Evolutionary conservation across 495 filamentous ascomycete genomes (phyloP).

Genomic region (Aspergillus funiculosus): DNA sequence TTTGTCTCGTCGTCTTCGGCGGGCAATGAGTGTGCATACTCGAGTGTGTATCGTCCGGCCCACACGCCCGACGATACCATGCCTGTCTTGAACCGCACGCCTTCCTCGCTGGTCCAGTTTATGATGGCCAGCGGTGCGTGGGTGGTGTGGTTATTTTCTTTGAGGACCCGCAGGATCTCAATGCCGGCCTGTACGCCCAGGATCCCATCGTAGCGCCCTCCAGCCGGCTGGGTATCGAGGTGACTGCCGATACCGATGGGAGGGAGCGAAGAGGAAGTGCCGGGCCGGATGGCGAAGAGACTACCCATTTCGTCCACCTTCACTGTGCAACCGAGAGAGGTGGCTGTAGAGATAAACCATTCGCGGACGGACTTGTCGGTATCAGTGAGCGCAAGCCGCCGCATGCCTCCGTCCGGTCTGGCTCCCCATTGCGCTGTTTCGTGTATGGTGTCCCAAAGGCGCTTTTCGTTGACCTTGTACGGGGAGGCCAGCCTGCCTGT

Average conservation of each 20-base stretch:
- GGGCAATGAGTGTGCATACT: neutral
- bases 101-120: conserved; percentile 3
- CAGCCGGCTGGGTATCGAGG: neutral
- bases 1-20: neutral
- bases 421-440: neutral
- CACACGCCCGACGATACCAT: neutral
- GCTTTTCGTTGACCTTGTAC: too few species aligned
- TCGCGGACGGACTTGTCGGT: neutral
- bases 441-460: neutral
- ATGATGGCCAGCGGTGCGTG: neutral
- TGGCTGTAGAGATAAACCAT: neutral
- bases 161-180: neutral
- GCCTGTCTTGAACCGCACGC: neutral
- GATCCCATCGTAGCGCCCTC: neutral
- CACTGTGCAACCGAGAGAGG: neutral
- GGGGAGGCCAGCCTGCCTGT: too few species aligned
- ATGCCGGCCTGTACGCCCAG: neutral
- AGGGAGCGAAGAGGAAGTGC: neutral
- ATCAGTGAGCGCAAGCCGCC: neutral
- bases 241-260: neutral
- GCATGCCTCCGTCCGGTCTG: neutral
- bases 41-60: neutral
- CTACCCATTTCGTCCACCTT: neutral
- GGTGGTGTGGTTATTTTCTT: neutral
- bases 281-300: neutral